phyloP scores from a whole-genome alignment of 2,329 filamentous ascomycete genomes.

The Trichoderma sp. region DNA sequence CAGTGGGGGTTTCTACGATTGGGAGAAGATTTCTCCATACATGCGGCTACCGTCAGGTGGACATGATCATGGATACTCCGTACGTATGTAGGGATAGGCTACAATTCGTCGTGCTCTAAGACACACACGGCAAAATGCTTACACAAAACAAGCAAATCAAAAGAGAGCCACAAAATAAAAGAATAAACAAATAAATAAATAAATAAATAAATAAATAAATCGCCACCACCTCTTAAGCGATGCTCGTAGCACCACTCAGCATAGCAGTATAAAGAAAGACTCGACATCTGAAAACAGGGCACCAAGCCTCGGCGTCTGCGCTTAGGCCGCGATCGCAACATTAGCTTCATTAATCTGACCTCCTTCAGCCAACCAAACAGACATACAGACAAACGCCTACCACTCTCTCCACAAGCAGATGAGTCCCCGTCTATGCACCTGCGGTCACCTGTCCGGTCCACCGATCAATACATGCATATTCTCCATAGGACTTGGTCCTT shows the following conservation, averaged over 20 bases:
- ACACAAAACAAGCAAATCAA: background rate
- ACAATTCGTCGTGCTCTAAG: no score
- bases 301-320: background rate
- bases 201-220: background rate
- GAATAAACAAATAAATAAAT: background rate
- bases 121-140: background rate
- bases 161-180: background rate
- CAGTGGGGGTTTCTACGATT: background rate
- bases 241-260: background rate
- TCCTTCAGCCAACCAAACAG: background rate
- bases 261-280: background rate
- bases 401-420: background rate
- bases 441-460: slow-evolving; percentile 10
- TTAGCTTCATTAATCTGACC: background rate
- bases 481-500: slow-evolving; percentile 6
- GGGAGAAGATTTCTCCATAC: background rate
- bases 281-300: background rate
- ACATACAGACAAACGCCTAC: background rate
- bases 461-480: slow-evolving; percentile 7
- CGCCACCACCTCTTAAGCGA: background rate
- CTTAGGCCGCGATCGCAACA: slow-evolving; percentile 11
- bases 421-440: background rate
- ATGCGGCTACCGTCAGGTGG: background rate
- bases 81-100: no score
- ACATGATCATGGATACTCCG: no score